Base-by-base conservation (phyloP, 2,329 filamentous ascomycete species). In the Cryphonectria radicalis region DNA sequence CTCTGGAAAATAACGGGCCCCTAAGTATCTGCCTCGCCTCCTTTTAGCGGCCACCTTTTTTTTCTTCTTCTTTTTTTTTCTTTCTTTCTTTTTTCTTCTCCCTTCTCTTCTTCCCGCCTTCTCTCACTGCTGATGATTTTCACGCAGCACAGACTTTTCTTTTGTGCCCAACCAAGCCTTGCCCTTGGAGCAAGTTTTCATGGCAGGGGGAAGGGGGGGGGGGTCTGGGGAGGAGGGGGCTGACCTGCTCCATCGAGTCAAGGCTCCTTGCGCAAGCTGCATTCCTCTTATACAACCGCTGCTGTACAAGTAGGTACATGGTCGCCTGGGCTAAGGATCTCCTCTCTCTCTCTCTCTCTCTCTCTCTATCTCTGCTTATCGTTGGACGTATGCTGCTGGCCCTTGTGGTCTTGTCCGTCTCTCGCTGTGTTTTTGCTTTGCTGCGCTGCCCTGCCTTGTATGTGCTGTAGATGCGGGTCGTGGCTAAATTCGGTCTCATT, bases 161-260 rank as follows among this genome's bases (percentile, higher is more conserved):
- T 46, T 40, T 1, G 42, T 62, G 43, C 59, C 57, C 53, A 46
- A 60, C 57, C 53, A 46, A 60, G 43, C 71, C 42, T 68, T 65
- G 68, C 60, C 60, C 53, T 57, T 22, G 62, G 53, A 35, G 42
- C 40, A 55, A 37, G 55, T 22, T 55, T 19, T 63, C 25, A 62
- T 67, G 22, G 17, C 35, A 53, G 50, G 64, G 63, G 63, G 43
- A 22, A 2, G 28, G 28, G 28, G 28, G 28, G n/a, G 62, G 62
- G 43, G 53, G 70, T 60, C 59, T 59, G 35, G 68, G 43, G 55
- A 22, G 19, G 46, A 19, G 22, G 46, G 46, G 19, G 7, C 63
- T 71, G 71, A 70, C 71, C 68, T 70, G 68, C 71, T 70, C 63
- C 55, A 70, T 71, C 68, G 66, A 73, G 71, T 43, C 71, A 72